A percentile compares a stretch with the other conserved stretches of the same genome.
phyloP scores from a whole-genome alignment of 2,329 filamentous ascomycete species.

The Colletotrichum caudatum region DNA sequence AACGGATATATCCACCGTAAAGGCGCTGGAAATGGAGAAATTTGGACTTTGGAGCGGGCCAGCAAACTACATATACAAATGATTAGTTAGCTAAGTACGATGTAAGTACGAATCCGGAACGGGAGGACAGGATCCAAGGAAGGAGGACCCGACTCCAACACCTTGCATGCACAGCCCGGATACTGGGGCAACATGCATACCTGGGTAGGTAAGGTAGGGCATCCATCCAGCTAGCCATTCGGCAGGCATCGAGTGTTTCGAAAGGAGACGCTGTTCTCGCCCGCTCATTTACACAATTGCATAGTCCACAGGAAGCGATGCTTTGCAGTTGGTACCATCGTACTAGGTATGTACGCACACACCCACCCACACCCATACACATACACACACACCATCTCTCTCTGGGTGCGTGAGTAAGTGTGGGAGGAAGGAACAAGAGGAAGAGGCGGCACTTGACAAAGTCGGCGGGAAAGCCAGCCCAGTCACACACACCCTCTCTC shows the following conservation, averaged over 20 bases:
- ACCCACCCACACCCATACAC: not conserved
- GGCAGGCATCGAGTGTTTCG: constrained; percentile 15
- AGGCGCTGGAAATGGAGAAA: constrained; percentile 6
- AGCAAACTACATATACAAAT: constrained; percentile 2
- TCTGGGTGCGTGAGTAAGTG: not conserved
- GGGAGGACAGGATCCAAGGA: not conserved
- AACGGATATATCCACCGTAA: not conserved
- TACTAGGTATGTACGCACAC: not conserved
- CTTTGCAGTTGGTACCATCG: not conserved
- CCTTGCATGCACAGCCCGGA: constrained; percentile 38
- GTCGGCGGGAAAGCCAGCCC: constrained; percentile 3
- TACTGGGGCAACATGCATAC: constrained; percentile 31
- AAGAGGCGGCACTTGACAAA: not conserved
- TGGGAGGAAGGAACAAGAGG: not conserved
- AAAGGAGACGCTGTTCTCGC: constrained; percentile 11
- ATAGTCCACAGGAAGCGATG: not conserved
- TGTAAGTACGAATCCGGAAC: constrained; percentile 10
- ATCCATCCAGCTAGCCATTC: constrained; percentile 20
- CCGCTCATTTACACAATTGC: not conserved
- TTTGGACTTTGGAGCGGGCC: constrained; percentile 13
- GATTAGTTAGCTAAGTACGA: not conserved
- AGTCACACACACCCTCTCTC: not conserved
- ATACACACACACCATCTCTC: too few species aligned
- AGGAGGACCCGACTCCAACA: constrained; percentile 21
- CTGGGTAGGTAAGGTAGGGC: too few species aligned